Evolutionary conservation across 2,329 filamentous ascomycete species (phyloP).

Genomic region (Aschersonia sp.): DNA sequence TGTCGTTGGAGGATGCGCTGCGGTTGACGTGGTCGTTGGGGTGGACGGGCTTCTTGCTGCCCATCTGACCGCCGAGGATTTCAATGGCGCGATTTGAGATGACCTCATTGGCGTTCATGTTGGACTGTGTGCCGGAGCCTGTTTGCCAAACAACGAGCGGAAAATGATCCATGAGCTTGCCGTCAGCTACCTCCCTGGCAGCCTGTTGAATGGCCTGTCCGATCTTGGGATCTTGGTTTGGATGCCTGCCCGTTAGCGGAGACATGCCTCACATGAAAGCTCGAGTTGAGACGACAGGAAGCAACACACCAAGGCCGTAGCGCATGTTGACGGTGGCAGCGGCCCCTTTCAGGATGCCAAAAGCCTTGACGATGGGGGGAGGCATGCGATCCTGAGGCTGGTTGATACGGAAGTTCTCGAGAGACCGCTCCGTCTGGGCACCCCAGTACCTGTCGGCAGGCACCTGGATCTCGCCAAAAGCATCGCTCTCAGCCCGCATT

Average conservation of each 20-base stretch:
- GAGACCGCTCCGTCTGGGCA: constrained; percentile 88
- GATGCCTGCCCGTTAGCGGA: too few relatives aligned
- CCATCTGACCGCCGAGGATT: constrained; percentile 87
- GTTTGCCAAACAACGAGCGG: constrained; percentile 99
- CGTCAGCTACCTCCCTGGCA: constrained; percentile 78
- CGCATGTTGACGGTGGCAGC: constrained; percentile 92
- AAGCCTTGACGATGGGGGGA: constrained; percentile 77
- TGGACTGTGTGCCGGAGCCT: constrained; percentile 94
- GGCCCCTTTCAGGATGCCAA: constrained; percentile 94
- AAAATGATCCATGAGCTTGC: constrained; percentile 94
- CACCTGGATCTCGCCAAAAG: constrained; percentile 94
- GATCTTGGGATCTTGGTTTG: constrained; percentile 45
- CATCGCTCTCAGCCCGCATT: constrained; percentile 83
- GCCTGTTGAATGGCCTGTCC: constrained; percentile 91
- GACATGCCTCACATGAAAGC: neutral
- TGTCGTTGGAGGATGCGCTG: constrained; percentile 96
- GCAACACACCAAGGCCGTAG: constrained; percentile 58
- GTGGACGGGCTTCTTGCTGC: constrained; percentile 95
- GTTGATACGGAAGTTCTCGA: constrained; percentile 98
- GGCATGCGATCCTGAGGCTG: constrained; percentile 99
- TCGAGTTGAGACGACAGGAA: neutral
- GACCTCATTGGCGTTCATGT: constrained; percentile 99
- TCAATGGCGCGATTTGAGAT: constrained; percentile 99
- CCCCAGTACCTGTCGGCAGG: constrained; percentile 94
- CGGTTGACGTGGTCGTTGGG: constrained; percentile 99